A percentile compares a stretch with the other conserved stretches of the same genome.
Evolutionary conservation across 2,329 filamentous ascomycete genomes (phyloP).

Genomic region (Exophiala aquamarina): DNA sequence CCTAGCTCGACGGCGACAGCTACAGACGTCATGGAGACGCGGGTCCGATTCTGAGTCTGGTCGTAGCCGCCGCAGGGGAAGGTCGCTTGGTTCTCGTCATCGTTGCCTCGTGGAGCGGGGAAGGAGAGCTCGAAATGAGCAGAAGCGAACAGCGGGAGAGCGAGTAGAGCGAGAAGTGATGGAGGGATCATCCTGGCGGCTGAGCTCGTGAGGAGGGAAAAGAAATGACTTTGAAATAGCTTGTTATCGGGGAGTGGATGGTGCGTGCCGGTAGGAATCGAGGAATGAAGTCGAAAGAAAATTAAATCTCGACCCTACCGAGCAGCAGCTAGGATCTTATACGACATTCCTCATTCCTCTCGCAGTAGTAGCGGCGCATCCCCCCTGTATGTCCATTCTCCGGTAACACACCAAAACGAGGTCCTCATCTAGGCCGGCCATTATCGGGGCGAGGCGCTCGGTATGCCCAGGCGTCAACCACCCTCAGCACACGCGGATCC

Average conservation of each 20-base stretch:
- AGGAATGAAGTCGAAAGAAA: not conserved
- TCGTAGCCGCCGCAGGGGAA: slow-evolving; percentile 53
- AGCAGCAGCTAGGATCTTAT: not conserved
- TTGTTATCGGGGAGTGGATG: not conserved
- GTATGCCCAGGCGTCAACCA: too few species aligned
- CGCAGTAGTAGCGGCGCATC: too few species aligned
- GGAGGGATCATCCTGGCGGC: slow-evolving; percentile 10
- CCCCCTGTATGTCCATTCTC: too few species aligned
- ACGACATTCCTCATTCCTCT: too few species aligned
- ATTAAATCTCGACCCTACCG: not conserved
- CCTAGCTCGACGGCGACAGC: slow-evolving; percentile 54
- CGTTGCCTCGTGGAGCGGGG: slow-evolving; percentile 50
- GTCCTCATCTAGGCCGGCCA: too few species aligned
- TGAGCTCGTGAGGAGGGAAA: not conserved
- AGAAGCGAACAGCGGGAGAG: slow-evolving; percentile 27
- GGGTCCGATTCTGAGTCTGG: slow-evolving; percentile 46
- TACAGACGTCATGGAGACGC: slow-evolving; percentile 47
- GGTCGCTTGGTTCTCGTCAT: slow-evolving; percentile 45
- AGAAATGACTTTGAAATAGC: too few species aligned
- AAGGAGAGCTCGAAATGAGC: slow-evolving; percentile 59
- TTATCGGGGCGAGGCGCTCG: too few species aligned
- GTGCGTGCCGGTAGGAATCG: too few species aligned
- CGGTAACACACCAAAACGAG: too few species aligned
- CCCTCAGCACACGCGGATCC: too few species aligned
- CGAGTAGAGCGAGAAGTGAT: slow-evolving; percentile 11